Evolutionary conservation across 1,139 yeast species (phyloP).

Genomic region (Kluyveromyces sp.): DNA sequence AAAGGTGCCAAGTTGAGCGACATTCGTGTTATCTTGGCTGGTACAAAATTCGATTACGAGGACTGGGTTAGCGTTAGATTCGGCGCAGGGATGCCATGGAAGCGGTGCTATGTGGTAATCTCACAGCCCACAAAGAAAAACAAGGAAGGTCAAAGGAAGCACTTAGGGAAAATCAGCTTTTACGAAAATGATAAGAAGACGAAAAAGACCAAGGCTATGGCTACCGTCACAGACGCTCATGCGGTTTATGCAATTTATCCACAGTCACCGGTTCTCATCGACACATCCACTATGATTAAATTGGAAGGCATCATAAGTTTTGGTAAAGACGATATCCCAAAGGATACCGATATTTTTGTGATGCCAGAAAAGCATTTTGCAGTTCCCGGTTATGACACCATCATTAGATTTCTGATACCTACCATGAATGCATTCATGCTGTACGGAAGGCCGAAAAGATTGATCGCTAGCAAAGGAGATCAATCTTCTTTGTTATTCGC

Average conservation of each 20-base stretch:
- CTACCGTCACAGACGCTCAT: conserved; percentile 62
- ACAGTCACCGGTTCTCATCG: conserved; percentile 69
- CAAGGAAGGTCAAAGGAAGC: conserved; percentile 35
- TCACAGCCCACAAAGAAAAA: conserved; percentile 54
- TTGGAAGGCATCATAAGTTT: conserved; percentile 76
- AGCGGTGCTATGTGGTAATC: conserved; percentile 85
- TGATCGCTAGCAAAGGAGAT: conserved; percentile 84
- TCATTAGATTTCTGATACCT: conserved; percentile 81
- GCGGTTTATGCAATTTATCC: conserved; percentile 93
- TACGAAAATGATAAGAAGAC: conserved; percentile 56
- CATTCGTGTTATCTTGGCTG: conserved; percentile 75
- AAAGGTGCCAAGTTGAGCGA: conserved; percentile 83
- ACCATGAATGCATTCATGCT: conserved; percentile 77
- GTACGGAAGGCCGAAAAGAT: conserved; percentile 84
- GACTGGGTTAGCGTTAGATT: conserved; percentile 94
- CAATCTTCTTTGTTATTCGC: conserved; percentile 77
- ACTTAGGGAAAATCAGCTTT: conserved; percentile 49
- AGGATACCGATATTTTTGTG: conserved; percentile 75
- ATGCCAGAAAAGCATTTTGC: conserved; percentile 95
- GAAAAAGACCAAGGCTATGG: conserved; percentile 67
- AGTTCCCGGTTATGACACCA: conserved; percentile 90
- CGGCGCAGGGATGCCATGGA: conserved; percentile 98
- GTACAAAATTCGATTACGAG: conserved; percentile 78
- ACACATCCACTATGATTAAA: conserved; percentile 81
- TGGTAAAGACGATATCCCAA: conserved; percentile 51